These are phyloP conservation scores for Neurospora discreta DNA, from an alignment of 495 filamentous ascomycete genomes.

Conservation along the genomic window DNA sequence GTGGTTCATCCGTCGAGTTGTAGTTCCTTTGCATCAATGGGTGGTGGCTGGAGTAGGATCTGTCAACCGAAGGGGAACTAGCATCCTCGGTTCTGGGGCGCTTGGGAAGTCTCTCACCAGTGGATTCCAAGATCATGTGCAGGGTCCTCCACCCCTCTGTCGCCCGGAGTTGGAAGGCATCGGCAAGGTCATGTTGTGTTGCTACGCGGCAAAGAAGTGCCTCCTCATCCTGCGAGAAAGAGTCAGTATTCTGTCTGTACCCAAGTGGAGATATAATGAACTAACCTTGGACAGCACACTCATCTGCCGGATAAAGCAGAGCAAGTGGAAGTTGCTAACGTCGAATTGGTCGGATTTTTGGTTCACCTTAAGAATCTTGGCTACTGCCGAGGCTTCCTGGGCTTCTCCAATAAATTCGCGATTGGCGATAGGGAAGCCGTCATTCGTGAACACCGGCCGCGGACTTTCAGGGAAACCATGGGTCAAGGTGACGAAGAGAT, in stretches of 20 bases:
- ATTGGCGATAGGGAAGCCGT: constrained; percentile 80
- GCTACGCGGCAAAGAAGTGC: constrained; percentile 76
- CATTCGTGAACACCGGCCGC: constrained; percentile 57
- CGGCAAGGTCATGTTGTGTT: constrained; percentile 60
- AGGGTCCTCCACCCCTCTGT: constrained; percentile 88
- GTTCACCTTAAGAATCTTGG: constrained; percentile 30
- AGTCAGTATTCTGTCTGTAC: background rate
- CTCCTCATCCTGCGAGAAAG: constrained; percentile 65
- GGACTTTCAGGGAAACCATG: constrained; percentile 85
- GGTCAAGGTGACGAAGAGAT: constrained; percentile 88
- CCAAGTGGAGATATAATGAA: background rate
- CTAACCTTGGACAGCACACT: constrained; percentile 69
- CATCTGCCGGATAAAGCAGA: constrained; percentile 74
- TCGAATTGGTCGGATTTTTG: constrained; percentile 49
- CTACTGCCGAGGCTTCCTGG: constrained; percentile 48
- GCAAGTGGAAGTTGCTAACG: constrained; percentile 86
- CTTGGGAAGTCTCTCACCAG: constrained; percentile 90
- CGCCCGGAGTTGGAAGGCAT: constrained; percentile 69
- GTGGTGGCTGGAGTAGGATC: constrained; percentile 5
- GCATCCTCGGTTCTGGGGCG: constrained; percentile 44
- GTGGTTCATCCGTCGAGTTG: constrained; percentile 46
- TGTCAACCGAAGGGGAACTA: constrained; percentile 2
- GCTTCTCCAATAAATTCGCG: constrained; percentile 72
- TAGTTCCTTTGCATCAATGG: constrained; percentile 13
- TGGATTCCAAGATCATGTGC: constrained; percentile 83